phyloP scores from a whole-genome alignment of 345 rosid species.

The Kernera saxatilis region DNA sequence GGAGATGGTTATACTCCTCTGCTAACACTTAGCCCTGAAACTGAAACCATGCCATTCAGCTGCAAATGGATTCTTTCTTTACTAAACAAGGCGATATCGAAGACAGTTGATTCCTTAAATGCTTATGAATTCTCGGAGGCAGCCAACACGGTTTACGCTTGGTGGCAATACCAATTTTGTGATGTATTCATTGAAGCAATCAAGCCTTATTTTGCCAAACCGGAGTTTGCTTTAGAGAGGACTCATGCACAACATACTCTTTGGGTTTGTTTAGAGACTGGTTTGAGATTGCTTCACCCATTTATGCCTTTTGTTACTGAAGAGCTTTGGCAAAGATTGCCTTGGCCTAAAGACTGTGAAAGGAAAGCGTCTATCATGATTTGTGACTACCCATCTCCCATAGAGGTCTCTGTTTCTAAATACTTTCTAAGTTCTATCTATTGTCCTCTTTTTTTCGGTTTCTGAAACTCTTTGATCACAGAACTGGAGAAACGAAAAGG shows the following conservation, averaged over 20 bases:
- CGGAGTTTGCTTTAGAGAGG: slow-evolving; percentile 51
- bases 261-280: slow-evolving; percentile 77
- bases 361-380: slow-evolving; percentile 71
- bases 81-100: slow-evolving; percentile 57
- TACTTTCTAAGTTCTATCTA: background rate
- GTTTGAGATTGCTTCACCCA: slow-evolving; percentile 89
- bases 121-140: slow-evolving; percentile 66
- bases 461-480: slow-evolving; percentile 16
- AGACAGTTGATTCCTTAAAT: slow-evolving; percentile 43
- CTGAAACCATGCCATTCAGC: slow-evolving; percentile 49
- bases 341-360: slow-evolving; percentile 34
- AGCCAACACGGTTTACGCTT: slow-evolving; percentile 49
- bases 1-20: slow-evolving; percentile 56
- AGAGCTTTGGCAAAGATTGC: slow-evolving; percentile 91
- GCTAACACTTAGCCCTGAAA: slow-evolving; percentile 30
- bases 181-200: slow-evolving; percentile 74
- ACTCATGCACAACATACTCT: slow-evolving; percentile 55
- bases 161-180: slow-evolving; percentile 90
- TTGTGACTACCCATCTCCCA: slow-evolving; percentile 60
- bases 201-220: slow-evolving; percentile 53
- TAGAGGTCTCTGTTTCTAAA: slow-evolving; percentile 37
- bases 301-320: slow-evolving; percentile 91
- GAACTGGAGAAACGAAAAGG: slow-evolving; percentile 63
- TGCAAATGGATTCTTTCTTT: slow-evolving; percentile 79
- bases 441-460: background rate